phyloP scores from a whole-genome alignment of 164 flowering plant species.

The Dillenia suffruticosa region DNA sequence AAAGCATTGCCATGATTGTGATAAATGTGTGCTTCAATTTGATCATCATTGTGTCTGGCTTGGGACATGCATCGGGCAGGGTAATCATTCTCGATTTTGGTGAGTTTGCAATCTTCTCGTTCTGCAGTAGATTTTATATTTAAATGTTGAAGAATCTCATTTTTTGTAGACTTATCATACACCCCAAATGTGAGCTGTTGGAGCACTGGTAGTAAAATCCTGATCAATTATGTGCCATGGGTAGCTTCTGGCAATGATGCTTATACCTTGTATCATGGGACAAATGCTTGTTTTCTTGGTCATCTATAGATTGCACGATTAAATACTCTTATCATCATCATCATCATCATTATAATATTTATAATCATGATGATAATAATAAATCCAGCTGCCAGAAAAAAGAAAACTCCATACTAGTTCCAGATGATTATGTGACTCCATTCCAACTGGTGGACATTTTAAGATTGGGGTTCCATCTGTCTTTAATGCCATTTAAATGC shows the following conservation, averaged over 20 bases:
- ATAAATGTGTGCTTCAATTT: slow-evolving; percentile 94
- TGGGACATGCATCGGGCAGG: slow-evolving; percentile 94
- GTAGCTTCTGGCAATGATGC: no score
- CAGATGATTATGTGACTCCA: no score
- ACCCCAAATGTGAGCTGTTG: no score
- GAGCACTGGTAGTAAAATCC: no score
- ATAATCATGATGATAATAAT: not conserved
- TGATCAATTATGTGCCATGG: no score
- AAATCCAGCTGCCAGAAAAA: not conserved
- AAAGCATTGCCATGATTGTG: slow-evolving; percentile 98
- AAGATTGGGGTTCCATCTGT: not conserved
- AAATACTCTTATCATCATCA: not conserved
- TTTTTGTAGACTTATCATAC: not conserved
- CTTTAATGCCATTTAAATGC: not conserved
- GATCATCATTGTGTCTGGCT: slow-evolving; percentile 99
- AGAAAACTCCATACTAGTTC: no score
- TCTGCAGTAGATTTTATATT: not conserved
- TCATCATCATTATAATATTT: not conserved
- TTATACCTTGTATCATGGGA: no score
- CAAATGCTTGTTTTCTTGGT: no score
- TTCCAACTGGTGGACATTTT: no score
- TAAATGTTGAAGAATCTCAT: not conserved
- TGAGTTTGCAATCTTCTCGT: slow-evolving; percentile 33
- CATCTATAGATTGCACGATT: no score
- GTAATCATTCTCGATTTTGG: slow-evolving; percentile 96